Conservation (phyloP, 1,139 yeast species). For the Pneumocystis wakefieldiae region DNA sequence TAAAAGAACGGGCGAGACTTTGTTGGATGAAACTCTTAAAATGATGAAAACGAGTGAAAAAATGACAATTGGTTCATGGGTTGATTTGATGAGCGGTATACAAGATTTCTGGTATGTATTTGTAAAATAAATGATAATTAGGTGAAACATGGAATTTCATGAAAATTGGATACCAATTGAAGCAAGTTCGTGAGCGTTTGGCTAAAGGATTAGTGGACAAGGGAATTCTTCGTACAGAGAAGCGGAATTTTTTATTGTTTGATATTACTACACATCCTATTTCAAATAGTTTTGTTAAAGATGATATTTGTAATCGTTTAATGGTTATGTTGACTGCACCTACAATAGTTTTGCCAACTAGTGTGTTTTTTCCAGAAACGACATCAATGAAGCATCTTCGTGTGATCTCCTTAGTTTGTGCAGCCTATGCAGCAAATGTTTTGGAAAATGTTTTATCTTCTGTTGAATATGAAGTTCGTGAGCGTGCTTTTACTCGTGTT, state of each 20-base stretch:
- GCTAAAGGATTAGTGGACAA: conserved; percentile 96
- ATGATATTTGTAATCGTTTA: conserved; percentile 56
- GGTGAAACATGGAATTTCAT: conserved; percentile 90
- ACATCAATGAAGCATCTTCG: conserved; percentile 61
- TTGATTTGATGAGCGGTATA: conserved; percentile 68
- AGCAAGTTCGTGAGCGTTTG: conserved; percentile 90
- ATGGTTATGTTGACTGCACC: conserved; percentile 56
- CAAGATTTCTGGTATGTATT: not conserved
- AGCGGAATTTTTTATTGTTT: conserved; percentile 81
- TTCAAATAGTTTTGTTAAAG: conserved; percentile 73
- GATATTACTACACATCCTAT: conserved; percentile 99
- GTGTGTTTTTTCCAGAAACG: conserved; percentile 50
- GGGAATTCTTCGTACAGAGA: conserved; percentile 91
- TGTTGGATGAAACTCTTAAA: conserved; percentile 82
- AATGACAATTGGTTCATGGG: conserved; percentile 79
- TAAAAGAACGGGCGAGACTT: conserved; percentile 83
- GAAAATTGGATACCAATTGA: conserved; percentile 86
- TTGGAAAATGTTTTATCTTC: conserved; percentile 74
- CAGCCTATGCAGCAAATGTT: conserved; percentile 91
- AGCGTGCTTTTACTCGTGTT: conserved; percentile 82
- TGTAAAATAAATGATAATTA: not conserved
- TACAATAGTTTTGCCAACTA: conserved; percentile 34
- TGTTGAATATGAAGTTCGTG: conserved; percentile 76
- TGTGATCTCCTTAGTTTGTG: conserved; percentile 68
- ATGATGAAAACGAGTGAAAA: conserved; percentile 78